A percentile compares a stretch with the other conserved stretches of the same genome.
Conservation (phyloP, 345 rosid species). For the Raphanus raphanistrum region DNA sequence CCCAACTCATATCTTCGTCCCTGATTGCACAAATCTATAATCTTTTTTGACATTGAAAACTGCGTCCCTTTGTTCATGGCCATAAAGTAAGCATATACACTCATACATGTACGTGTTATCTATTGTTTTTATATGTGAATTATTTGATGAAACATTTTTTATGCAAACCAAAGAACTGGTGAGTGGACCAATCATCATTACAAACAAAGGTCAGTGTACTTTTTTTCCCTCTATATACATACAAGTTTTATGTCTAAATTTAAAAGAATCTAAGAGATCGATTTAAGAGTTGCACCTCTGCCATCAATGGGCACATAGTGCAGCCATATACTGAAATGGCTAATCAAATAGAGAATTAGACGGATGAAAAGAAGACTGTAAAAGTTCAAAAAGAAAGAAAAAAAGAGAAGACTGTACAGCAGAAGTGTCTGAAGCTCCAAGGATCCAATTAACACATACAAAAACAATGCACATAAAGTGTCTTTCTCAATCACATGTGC, state of each 20-base stretch:
- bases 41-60: background rate
- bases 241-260: no score
- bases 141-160: background rate
- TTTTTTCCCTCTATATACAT: background rate
- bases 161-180: background rate
- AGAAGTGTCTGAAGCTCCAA: no score
- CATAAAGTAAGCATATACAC: background rate
- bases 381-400: no score
- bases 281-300: background rate
- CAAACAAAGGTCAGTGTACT: background rate
- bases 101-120: background rate
- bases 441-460: no score
- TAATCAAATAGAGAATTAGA: no score
- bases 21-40: no score
- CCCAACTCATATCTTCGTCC: background rate
- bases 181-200: background rate
- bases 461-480: no score
- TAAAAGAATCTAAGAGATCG: no score
- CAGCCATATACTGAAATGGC: background rate
- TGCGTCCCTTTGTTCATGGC: background rate
- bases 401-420: no score
- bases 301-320: background rate
- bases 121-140: no score
- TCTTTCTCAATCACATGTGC: no score
- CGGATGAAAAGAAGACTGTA: no score